Base-by-base conservation (phyloP, 2,329 filamentous ascomycete genomes). In the Ophiobolus disseminans region DNA sequence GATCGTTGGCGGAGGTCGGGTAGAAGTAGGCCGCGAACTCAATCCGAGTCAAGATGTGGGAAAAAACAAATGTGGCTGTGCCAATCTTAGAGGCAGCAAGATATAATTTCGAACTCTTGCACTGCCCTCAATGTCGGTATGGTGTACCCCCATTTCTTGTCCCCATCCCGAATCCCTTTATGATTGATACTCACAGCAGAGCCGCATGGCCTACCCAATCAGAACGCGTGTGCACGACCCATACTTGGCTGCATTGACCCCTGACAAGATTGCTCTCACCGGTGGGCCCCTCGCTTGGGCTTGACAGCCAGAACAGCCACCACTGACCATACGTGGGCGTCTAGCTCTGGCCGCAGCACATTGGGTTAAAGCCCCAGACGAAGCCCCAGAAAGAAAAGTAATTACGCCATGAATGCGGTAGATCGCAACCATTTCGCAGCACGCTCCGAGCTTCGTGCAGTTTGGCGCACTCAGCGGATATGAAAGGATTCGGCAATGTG, bases 151-250 rank as follows among this genome's bases (percentile, higher is more conserved):
- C 50, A 48, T 20, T 49, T 56, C 40, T 51, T 54, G 42, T 53
- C 53, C 49, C 34, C 58, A 60, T 60, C 46, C 56, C 50, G 39
- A 53, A 47, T 19, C 62, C 52, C 60, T 71, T 70, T 71, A 72
- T 69, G 65, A 50, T 59, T 28, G 45, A 46, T 43, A 47, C 14
- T 20, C 21, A 32, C 61, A 49, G 68, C 69, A 72, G 69, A 72
- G 69, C 69, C 69, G 65, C 69, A 72, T 68, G 16, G 25, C 8
- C 39, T 43, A 41, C 48, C 50, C 45, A 53, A 61, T 60, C 25
- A 56, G 40, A 48, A 25, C 26, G 21, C 26, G 22, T 28, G 43
- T 45, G 46, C 50, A 48, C 49, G 31, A 28, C 40, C 51, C 40
- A 48, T 39, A 20, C 23, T 14, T 31, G 41, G 17, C 9, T 30